These are phyloP conservation scores for Zasmidium angulare DNA, from an alignment of 2,329 filamentous ascomycete species.

Conservation along the genomic window DNA sequence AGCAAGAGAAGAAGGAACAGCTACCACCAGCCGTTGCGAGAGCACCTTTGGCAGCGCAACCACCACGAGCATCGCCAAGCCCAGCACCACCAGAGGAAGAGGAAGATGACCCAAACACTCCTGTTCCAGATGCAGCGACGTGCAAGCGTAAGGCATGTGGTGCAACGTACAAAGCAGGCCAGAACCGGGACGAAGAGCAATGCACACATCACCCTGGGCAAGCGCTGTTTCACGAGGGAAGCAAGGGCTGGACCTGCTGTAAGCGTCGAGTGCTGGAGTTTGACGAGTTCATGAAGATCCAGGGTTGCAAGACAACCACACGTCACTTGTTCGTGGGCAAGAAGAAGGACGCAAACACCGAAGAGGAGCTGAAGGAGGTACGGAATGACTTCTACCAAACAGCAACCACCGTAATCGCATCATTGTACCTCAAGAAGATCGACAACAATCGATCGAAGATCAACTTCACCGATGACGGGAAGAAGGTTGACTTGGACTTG, in stretches of 20 bases:
- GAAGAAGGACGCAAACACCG: slow-evolving; percentile 57
- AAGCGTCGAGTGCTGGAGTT: slow-evolving; percentile 94
- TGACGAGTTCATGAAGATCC: slow-evolving; percentile 95
- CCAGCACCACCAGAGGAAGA: slow-evolving; percentile 72
- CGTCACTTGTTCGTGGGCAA: slow-evolving; percentile 82
- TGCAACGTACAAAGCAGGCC: slow-evolving; percentile 61
- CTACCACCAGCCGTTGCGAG: slow-evolving; percentile 29
- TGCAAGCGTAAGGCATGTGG: slow-evolving; percentile 80
- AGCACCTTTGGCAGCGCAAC: slow-evolving; percentile 26
- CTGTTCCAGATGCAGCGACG: slow-evolving; percentile 69
- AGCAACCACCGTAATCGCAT: slow-evolving; percentile 76
- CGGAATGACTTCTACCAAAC: slow-evolving; percentile 98
- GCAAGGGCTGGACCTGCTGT: slow-evolving; percentile 96
- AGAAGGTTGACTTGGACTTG: slow-evolving; percentile 72
- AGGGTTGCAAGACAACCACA: slow-evolving; percentile 80
- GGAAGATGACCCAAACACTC: slow-evolving; percentile 75
- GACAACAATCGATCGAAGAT: slow-evolving; percentile 76
- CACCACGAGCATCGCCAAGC: slow-evolving; percentile 40
- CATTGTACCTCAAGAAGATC: slow-evolving; percentile 96
- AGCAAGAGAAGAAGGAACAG: slow-evolving; percentile 26
- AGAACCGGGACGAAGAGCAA: slow-evolving; percentile 65
- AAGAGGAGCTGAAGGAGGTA: slow-evolving; percentile 77
- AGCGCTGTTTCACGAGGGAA: slow-evolving; percentile 95
- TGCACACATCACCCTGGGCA: slow-evolving; percentile 88
- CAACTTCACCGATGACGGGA: slow-evolving; percentile 58